Evolutionary conservation across 192 early-diverging fungal genomes (phyloP).

Genomic region (Rhizophagus sp.): DNA sequence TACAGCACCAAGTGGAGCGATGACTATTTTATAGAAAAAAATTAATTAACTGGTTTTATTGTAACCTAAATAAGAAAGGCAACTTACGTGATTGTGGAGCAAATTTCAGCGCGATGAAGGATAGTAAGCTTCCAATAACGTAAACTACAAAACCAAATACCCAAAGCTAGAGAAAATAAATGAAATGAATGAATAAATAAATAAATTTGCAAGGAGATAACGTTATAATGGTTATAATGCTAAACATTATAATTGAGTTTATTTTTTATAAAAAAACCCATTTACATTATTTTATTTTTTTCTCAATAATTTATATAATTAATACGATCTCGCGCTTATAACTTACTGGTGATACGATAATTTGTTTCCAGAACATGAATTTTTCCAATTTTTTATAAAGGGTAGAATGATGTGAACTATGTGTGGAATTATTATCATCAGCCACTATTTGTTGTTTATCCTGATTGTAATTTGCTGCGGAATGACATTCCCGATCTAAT

Average conservation of each 20-base stretch:
- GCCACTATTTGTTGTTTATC: slow-evolving; percentile 32
- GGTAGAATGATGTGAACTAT: slow-evolving; percentile 31
- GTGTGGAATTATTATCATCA: slow-evolving; percentile 30
- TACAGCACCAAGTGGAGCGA: slow-evolving; percentile 76
- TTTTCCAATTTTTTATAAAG: slow-evolving; percentile 40
- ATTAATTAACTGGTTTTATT: background rate
- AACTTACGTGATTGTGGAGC: slow-evolving; percentile 66
- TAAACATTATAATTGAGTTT: too few relatives aligned
- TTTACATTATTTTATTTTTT: too few relatives aligned
- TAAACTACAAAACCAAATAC: slow-evolving; percentile 69
- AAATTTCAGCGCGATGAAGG: slow-evolving; percentile 76
- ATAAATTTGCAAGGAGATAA: background rate
- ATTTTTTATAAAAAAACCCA: too few relatives aligned
- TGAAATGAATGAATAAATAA: background rate
- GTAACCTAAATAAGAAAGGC: too few relatives aligned
- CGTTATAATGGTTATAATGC: too few relatives aligned
- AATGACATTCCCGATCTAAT: background rate
- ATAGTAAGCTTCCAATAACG: slow-evolving; percentile 68
- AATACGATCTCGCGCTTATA: background rate
- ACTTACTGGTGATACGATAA: slow-evolving; percentile 46
- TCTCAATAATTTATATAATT: too few relatives aligned
- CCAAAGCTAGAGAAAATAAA: slow-evolving; percentile 49
- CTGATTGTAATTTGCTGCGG: too few relatives aligned
- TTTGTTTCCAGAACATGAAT: slow-evolving; percentile 44
- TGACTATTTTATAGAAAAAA: slow-evolving; percentile 34